phyloP scores from a whole-genome alignment of 495 filamentous ascomycete genomes.

The Talaromyces stipitatus region DNA sequence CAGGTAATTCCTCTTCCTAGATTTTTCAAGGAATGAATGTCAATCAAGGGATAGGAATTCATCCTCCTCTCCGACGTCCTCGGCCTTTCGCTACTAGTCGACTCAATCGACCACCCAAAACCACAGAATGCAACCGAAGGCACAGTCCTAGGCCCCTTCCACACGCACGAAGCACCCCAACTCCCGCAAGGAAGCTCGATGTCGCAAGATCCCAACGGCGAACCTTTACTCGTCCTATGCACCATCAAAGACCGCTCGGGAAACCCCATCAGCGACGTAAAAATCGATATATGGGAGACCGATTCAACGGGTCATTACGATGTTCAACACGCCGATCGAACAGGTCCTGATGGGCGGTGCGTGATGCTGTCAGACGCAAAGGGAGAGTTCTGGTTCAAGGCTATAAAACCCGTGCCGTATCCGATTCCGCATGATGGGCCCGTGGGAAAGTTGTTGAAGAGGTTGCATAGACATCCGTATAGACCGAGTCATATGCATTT shows the following conservation, averaged over 20 bases:
- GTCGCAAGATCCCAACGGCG: constrained; percentile 52
- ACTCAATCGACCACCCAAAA: constrained; percentile 88
- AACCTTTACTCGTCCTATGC: constrained; percentile 69
- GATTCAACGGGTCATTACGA: constrained; percentile 84
- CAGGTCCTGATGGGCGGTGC: constrained; percentile 71
- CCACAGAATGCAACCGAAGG: constrained; percentile 69
- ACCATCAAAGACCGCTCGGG: constrained; percentile 63
- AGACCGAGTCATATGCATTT: constrained; percentile 90
- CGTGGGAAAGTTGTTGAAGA: constrained; percentile 67
- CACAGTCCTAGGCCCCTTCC: constrained; percentile 87
- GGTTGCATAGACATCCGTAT: constrained; percentile 68
- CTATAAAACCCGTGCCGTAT: constrained; percentile 80
- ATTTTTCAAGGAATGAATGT: background rate
- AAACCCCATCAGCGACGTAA: constrained; percentile 58
- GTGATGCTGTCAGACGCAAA: constrained; percentile 63
- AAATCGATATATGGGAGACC: constrained; percentile 92
- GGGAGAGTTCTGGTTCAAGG: constrained; percentile 83
- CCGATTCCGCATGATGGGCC: constrained; percentile 88
- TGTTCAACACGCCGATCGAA: constrained; percentile 67
- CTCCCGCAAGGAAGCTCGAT: constrained; percentile 59
- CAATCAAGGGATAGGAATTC: constrained; percentile 57
- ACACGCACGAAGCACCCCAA: constrained; percentile 76
- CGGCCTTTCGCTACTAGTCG: constrained; percentile 82
- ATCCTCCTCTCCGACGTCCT: constrained; percentile 90
- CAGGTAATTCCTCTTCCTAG: constrained; percentile 33